Base-by-base conservation (phyloP, 257 asterid species). In the Solanum pinnatisectum region DNA sequence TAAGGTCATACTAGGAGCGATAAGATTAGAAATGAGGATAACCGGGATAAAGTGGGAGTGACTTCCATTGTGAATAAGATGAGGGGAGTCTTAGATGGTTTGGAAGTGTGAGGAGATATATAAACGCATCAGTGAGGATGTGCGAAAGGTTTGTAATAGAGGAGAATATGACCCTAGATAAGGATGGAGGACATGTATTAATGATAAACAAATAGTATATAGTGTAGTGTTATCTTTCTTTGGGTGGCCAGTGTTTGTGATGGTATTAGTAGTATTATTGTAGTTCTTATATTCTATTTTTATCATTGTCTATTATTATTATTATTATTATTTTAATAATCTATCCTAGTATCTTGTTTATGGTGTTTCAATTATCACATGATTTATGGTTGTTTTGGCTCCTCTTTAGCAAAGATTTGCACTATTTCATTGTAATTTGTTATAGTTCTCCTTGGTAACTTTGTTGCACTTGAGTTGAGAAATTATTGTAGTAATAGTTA, bases 21-120 rank as follows among this genome's bases (percentile, higher is more conserved):
- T 56, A 56, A 7, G 25, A 56, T 56, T 4, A 18, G 2, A 6
- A 56, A 56, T 18, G n/a, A 18, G 65, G 11, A 1, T 18, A 56
- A 6, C 8, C 25, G 0, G 0, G 7, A 56, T 56, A 56, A 56
- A 4, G 4, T 56, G n/a, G 2, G 0, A 18, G n/a, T 18, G 10
- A 6, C n/a, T 6, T 56, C 7, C 10, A 56, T 56, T 2, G 7
- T 18, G 65, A 56, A 56, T 6, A 56, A 56, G n/a, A 56, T 1
- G 4, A 18, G 4, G 65, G 0, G 6, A 56, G 4, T 4, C 30
- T 30, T 49, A 2, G 59, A 5, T 2, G 10, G 1, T 40, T 40
- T 40, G 3, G 13, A 40, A 3, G 9, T 2, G 46, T 40, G 46
- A 9, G 1, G 46, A 40, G 46, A 15, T 1, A 22, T 15, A 49